phyloP scores from a whole-genome alignment of 495 filamentous ascomycete species.

The Lophium mytilinum region DNA sequence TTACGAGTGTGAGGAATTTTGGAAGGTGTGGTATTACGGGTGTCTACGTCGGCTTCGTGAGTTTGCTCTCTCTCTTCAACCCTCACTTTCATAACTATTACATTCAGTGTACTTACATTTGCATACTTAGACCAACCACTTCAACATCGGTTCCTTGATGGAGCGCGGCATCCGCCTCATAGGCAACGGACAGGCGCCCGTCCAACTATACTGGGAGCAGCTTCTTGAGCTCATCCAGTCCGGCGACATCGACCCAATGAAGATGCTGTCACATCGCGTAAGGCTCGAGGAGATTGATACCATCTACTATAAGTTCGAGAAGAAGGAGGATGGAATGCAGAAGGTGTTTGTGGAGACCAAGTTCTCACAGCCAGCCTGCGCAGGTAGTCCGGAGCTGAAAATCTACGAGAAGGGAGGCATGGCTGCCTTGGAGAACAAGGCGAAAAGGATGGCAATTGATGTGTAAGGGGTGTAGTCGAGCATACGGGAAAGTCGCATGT shows the following conservation, averaged over 20 bases:
- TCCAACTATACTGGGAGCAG: slow-evolving; percentile 76
- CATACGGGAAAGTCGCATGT: too few relatives aligned
- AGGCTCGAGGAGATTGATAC: slow-evolving; percentile 61
- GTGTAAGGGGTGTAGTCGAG: neutral
- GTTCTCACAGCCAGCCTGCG: slow-evolving; percentile 28
- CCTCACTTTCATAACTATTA: neutral
- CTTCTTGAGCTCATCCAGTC: slow-evolving; percentile 60
- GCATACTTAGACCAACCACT: slow-evolving; percentile 57
- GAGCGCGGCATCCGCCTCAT: slow-evolving; percentile 74
- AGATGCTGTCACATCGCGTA: slow-evolving; percentile 76
- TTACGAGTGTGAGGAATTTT: slow-evolving; percentile 66
- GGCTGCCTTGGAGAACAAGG: neutral
- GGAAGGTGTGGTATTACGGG: slow-evolving; percentile 72
- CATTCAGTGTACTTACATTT: neutral
- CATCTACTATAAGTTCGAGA: slow-evolving; percentile 38
- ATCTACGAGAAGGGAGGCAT: slow-evolving; percentile 19
- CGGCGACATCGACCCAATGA: slow-evolving; percentile 65
- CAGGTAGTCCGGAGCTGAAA: slow-evolving; percentile 33
- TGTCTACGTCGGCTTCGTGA: slow-evolving; percentile 73
- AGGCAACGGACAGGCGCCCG: slow-evolving; percentile 78
- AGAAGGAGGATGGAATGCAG: slow-evolving; percentile 37
- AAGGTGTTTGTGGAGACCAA: slow-evolving; percentile 38
- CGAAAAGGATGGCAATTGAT: neutral
- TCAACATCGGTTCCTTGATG: slow-evolving; percentile 82
- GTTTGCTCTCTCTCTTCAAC: slow-evolving; percentile 24